Percentiles rank a stretch among this genome's conserved stretches.
Evolutionary conservation across 108 stramenopile species (phyloP).

Genomic region (Parietichytrium sp.): DNA sequence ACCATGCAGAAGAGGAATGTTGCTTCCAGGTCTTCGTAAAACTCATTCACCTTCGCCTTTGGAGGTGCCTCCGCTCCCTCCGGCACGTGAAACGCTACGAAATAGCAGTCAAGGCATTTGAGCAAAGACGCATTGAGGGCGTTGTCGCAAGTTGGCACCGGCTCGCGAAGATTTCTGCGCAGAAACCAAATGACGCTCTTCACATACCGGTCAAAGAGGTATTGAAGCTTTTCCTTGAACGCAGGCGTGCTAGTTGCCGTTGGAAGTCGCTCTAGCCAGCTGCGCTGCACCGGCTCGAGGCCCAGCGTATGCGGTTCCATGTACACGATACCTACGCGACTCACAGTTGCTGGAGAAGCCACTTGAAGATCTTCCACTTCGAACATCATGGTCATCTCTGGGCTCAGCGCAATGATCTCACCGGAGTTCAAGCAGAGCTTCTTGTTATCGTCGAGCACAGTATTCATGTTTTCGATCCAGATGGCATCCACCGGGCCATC

Average conservation of each 20-base stretch:
- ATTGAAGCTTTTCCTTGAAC: constrained; percentile 4
- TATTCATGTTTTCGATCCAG: constrained; percentile 80
- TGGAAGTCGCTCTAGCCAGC: constrained; percentile 56
- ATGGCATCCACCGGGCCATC: constrained; percentile 74
- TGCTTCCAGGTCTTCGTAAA: constrained; percentile 54
- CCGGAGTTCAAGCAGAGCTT: constrained; percentile 70
- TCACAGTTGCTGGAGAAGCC: constrained; percentile 70
- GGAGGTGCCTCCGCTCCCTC: constrained; percentile 58
- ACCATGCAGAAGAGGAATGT: constrained; percentile 60
- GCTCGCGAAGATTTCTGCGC: constrained; percentile 51
- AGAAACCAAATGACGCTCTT: constrained; percentile 45
- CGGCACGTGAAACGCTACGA: constrained; percentile 53
- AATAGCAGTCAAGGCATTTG: constrained; percentile 64
- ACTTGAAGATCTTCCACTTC: constrained; percentile 69
- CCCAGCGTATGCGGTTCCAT: constrained; percentile 69
- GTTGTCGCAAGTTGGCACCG: constrained; percentile 70
- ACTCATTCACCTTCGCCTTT: neutral
- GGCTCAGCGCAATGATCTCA: constrained; percentile 67
- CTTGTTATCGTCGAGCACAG: constrained; percentile 75
- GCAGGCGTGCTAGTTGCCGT: constrained; percentile 20
- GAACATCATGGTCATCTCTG: constrained; percentile 73
- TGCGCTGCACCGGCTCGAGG: constrained; percentile 57
- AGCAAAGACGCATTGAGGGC: constrained; percentile 56
- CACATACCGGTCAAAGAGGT: constrained; percentile 59
- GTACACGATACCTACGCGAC: constrained; percentile 72